Evolutionary conservation across 805 yeast genomes (phyloP).

Genomic region (Hanseniaspora hatyaiensis): DNA sequence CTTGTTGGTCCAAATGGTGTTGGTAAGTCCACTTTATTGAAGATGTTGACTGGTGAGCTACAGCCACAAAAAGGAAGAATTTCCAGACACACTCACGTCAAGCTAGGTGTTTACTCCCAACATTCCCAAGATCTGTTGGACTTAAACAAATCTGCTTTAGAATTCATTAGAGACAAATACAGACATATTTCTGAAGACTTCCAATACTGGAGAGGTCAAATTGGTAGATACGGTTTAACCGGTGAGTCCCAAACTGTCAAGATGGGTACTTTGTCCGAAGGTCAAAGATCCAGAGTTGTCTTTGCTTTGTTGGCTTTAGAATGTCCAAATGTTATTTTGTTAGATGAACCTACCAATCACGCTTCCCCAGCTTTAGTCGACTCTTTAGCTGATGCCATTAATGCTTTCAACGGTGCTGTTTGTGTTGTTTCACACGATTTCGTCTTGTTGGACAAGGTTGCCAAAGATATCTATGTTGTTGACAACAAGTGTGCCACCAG

Average conservation of each 20-base stretch:
- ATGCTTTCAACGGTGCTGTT: slow-evolving; percentile 92
- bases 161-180: slow-evolving; percentile 92
- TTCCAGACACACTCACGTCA: slow-evolving; percentile 92
- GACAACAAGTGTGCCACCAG: slow-evolving; percentile 90
- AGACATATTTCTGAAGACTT: slow-evolving; percentile 85
- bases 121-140: slow-evolving; percentile 98
- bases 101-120: slow-evolving; percentile 97
- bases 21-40: slow-evolving; percentile 91
- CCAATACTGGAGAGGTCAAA: slow-evolving; percentile 97
- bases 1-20: slow-evolving; percentile 98
- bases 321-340: slow-evolving; percentile 81
- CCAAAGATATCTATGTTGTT: slow-evolving; percentile 92
- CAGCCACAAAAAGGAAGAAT: slow-evolving; percentile 89
- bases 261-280: slow-evolving; percentile 97
- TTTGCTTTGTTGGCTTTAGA: slow-evolving; percentile 92
- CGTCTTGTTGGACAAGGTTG: slow-evolving; percentile 93
- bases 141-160: slow-evolving; percentile 86
- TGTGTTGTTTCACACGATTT: slow-evolving; percentile 98
- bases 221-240: slow-evolving; percentile 95
- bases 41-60: slow-evolving; percentile 91
- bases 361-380: slow-evolving; percentile 96
- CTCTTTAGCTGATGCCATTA: slow-evolving; percentile 92
- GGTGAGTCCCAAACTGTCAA: slow-evolving; percentile 98
- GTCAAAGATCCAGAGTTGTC: slow-evolving; percentile 98
- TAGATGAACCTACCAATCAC: slow-evolving; percentile 99